Base-by-base conservation (phyloP, 2,329 filamentous ascomycete species). In the Aureobasidium namibiae region DNA sequence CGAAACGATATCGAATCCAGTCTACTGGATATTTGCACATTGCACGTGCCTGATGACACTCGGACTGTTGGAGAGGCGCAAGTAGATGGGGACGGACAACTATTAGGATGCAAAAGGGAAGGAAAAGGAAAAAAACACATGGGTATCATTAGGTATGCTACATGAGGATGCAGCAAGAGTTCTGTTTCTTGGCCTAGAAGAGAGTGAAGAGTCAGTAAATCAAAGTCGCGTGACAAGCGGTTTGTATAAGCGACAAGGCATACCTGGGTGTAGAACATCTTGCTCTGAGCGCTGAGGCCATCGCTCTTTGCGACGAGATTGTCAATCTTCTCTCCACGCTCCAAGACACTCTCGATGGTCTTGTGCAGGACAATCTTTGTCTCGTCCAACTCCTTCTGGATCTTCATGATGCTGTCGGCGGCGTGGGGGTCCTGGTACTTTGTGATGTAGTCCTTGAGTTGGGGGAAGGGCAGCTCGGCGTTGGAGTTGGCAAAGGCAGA, bases 331-430 rank as follows among this genome's bases (percentile, higher is more conserved):
- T 97, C 84, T 42, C 92, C 94, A 63, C 94, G 83, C 79, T 96
- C 87, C 69, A 96, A 74, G 49, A 87, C 86, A 68, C 84, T 89
- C 78, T 95, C 88, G 68, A 96, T 96, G 45, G 94, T 96, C 83
- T 97, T 95, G 78, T 97, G 91, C 67, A 99, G 80, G 61, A 96
- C 87, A 70, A 95, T 92, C 82, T 96, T 97, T 62, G 92, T 97
- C 80, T 96, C 92, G 70, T 97, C 92, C 62, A 99, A 81, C 78
- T 99, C 91, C 76, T 90, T 88, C 75, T 97, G 92, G 68, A 99
- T 96, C 81, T 72, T 73, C 70, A 73, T 72, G 71, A 97, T 95
- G 75, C 87, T 92, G 76, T 95, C 91, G 65, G 90, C 92, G 76
- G 95, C 83, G 69, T 86, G 80, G 13, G 92, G 91, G 73, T 96